A percentile compares a stretch with the other conserved stretches of the same genome.
phyloP scores from a whole-genome alignment of 73 alveolate species.

The Paramecium primaurelia region DNA sequence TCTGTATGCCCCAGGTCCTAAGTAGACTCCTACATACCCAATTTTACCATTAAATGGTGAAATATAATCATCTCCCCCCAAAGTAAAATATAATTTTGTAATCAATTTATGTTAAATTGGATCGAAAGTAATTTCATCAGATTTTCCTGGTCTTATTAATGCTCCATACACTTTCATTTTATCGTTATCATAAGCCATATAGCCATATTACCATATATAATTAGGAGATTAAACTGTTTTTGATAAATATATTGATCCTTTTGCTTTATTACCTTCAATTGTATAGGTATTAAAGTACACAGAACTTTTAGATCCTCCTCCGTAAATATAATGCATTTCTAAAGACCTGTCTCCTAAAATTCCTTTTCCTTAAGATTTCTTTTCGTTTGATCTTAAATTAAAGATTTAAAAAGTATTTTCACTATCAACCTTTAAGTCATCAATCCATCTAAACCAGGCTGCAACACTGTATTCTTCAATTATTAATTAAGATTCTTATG shows the following conservation, averaged over 20 bases:
- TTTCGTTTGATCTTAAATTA: constrained; percentile 14
- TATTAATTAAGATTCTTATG: neutral
- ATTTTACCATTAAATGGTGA: constrained; percentile 42
- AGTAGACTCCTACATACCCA: constrained; percentile 44
- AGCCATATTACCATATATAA: constrained; percentile 14
- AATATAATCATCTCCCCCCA: constrained; percentile 28
- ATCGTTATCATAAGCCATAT: neutral
- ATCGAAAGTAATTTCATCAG: neutral
- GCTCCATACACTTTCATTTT: constrained; percentile 33
- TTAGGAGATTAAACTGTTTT: neutral
- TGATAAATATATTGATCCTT: constrained; percentile 8
- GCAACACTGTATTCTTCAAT: constrained; percentile 30
- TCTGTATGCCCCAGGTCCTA: constrained; percentile 34
- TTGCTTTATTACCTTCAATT: constrained; percentile 32
- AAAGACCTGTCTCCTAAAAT: constrained; percentile 20
- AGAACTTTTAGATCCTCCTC: constrained; percentile 31
- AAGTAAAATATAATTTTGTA: neutral
- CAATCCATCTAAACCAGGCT: constrained; percentile 45
- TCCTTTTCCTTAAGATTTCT: neutral
- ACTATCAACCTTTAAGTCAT: constrained; percentile 14
- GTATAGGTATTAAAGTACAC: constrained; percentile 38
- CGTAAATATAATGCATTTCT: constrained; percentile 35
- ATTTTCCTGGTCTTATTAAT: neutral
- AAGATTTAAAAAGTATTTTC: constrained; percentile 27
- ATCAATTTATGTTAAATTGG: constrained; percentile 23